Percentiles rank a stretch among this genome's conserved stretches.
Evolutionary conservation across 2,329 filamentous ascomycete genomes (phyloP).

Genomic region (Curvularia hawaiiensis): DNA sequence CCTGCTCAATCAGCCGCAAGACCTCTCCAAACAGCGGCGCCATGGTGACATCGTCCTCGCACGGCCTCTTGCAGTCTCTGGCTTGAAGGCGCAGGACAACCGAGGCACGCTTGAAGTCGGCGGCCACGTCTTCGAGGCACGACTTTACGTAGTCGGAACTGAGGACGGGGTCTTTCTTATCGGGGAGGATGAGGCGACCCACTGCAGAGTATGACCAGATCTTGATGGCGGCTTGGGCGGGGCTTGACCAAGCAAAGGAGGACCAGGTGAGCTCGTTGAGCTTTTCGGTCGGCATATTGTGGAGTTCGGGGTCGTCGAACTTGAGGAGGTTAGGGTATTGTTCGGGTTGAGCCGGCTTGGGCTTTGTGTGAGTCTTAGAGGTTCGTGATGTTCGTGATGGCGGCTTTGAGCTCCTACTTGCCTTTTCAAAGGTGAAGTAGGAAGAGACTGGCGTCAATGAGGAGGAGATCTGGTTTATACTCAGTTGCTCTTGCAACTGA

Average conservation of each 20-base stretch:
- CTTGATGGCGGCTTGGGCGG: neutral
- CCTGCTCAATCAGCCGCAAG: neutral
- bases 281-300: neutral
- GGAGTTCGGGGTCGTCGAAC: conserved; percentile 4
- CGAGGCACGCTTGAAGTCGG: conserved; percentile 1
- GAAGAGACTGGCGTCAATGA: neutral
- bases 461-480: neutral
- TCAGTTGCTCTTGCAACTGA: neutral
- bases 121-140: neutral
- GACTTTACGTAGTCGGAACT: neutral
- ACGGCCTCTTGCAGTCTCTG: neutral
- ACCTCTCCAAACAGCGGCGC: conserved; percentile 8
- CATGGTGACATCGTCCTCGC: neutral
- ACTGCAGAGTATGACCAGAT: neutral
- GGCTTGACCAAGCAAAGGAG: conserved; percentile 7
- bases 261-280: conserved; percentile 3
- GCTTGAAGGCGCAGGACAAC: conserved; percentile 6
- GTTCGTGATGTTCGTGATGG: neutral
- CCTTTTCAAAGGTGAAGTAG: neutral
- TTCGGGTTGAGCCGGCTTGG: neutral
- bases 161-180: neutral
- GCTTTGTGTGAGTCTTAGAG: neutral
- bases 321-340: neutral
- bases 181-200: neutral
- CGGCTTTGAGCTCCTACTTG: neutral